Conservation (phyloP, 1,139 yeast species). For the Insectozyma bohioensis region DNA sequence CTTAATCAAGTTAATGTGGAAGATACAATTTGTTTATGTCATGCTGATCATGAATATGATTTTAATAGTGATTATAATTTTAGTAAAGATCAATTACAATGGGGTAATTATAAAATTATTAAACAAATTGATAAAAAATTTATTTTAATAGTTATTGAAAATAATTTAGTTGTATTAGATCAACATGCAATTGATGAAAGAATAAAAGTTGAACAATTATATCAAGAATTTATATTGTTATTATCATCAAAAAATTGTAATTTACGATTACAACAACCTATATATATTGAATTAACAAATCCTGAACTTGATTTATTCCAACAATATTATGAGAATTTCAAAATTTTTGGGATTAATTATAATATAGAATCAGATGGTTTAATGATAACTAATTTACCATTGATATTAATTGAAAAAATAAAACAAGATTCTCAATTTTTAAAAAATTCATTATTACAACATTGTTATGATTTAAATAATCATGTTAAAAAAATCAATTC, state of each 20-base stretch:
- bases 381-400: constrained; percentile 40
- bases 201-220: constrained; percentile 50
- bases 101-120: constrained; percentile 21
- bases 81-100: too few relatives aligned
- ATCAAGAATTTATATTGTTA: constrained; percentile 29
- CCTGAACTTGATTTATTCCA: constrained; percentile 30
- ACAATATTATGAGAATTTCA: constrained; percentile 29
- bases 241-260: constrained; percentile 1
- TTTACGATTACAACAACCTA: constrained; percentile 12
- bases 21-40: too few relatives aligned
- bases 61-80: too few relatives aligned
- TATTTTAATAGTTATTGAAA: constrained; percentile 43
- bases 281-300: constrained; percentile 20
- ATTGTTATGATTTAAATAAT: constrained; percentile 38
- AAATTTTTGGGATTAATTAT: constrained; percentile 35
- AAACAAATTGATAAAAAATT: constrained; percentile 62
- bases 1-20: too few relatives aligned
- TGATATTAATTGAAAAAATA: constrained; percentile 28
- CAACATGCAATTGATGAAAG: constrained; percentile 85
- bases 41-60: too few relatives aligned
- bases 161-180: constrained; percentile 46
- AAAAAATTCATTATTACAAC: constrained; percentile 38
- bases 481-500: constrained; percentile 19
- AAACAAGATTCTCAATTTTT: constrained; percentile 25
- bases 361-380: constrained; percentile 8